Evolutionary conservation across 2,329 filamentous ascomycete genomes (phyloP).

Genomic region (Alternaria viburni): DNA sequence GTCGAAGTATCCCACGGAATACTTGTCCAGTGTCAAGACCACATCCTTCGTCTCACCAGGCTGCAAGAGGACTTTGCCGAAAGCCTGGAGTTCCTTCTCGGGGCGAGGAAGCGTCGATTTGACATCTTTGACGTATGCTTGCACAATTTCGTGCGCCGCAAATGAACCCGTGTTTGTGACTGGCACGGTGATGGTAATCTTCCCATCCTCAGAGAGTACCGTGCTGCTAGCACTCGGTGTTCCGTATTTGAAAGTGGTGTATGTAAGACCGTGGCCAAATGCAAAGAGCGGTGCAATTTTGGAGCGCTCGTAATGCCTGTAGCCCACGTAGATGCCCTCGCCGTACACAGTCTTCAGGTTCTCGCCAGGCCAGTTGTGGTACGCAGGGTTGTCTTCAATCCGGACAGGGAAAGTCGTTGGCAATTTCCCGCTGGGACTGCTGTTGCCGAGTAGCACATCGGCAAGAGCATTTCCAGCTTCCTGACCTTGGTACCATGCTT

Average conservation of each 20-base stretch:
- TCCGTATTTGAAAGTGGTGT: slow-evolving; percentile 74
- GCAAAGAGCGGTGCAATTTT: slow-evolving; percentile 69
- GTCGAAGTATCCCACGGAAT: slow-evolving; percentile 67
- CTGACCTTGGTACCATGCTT: slow-evolving; percentile 87
- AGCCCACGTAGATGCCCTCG: slow-evolving; percentile 76
- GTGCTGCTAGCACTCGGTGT: slow-evolving; percentile 59
- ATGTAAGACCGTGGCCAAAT: slow-evolving; percentile 80
- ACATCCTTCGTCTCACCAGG: slow-evolving; percentile 47
- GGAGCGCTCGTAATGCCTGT: slow-evolving; percentile 72
- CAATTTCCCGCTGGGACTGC: slow-evolving; percentile 77
- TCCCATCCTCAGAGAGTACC: slow-evolving; percentile 55
- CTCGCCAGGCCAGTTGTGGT: slow-evolving; percentile 75
- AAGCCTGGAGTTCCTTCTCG: slow-evolving; percentile 73
- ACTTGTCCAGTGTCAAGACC: slow-evolving; percentile 49
- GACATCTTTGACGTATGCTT: slow-evolving; percentile 70
- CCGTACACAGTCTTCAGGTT: slow-evolving; percentile 72
- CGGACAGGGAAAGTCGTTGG: slow-evolving; percentile 71
- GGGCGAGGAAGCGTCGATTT: slow-evolving; percentile 69
- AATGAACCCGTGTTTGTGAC: slow-evolving; percentile 64
- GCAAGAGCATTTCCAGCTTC: slow-evolving; percentile 83
- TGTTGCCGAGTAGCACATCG: slow-evolving; percentile 75
- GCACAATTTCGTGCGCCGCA: slow-evolving; percentile 69
- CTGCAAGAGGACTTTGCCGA: slow-evolving; percentile 55
- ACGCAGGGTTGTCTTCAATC: slow-evolving; percentile 70
- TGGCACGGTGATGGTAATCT: slow-evolving; percentile 56